Conservation (phyloP, 2,329 filamentous ascomycete species). For the Fusarium nisikadoi region DNA sequence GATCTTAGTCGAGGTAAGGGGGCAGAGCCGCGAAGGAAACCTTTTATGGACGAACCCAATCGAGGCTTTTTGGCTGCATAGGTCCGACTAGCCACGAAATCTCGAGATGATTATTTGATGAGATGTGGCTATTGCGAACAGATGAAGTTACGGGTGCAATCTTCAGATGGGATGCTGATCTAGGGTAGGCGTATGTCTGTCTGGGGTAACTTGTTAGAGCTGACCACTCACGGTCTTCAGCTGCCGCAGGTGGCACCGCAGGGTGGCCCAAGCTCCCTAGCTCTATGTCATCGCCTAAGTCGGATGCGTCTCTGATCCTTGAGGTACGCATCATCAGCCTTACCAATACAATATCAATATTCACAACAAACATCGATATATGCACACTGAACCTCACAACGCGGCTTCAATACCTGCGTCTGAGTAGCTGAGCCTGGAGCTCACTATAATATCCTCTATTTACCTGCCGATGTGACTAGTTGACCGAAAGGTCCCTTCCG, state of each 20-base stretch:
- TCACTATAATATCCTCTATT: neutral
- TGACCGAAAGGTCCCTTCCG: constrained; percentile 34
- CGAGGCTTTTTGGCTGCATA: neutral
- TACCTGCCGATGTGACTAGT: constrained; percentile 32
- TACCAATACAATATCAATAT: constrained; percentile 26
- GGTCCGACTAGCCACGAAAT: neutral
- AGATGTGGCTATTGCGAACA: neutral
- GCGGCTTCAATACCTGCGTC: neutral
- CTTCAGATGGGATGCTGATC: neutral
- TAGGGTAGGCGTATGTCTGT: constrained; percentile 16
- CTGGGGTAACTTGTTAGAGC: neutral
- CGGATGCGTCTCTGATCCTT: neutral
- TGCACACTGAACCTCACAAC: neutral
- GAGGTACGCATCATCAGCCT: constrained; percentile 29
- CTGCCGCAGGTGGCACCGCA: constrained; percentile 23
- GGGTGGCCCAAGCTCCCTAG: constrained; percentile 34
- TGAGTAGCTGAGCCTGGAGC: neutral
- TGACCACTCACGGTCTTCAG: constrained; percentile 20
- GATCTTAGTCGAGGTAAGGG: constrained; percentile 2
- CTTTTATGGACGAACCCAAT: neutral
- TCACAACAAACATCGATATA: constrained; percentile 1
- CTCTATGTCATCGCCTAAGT: constrained; percentile 23
- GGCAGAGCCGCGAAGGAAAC: constrained; percentile 2
- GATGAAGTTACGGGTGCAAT: neutral
- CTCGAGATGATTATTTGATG: neutral